Percentiles rank a stretch among this genome's conserved stretches.
These are phyloP conservation scores for Aechmea fasciata DNA, from an alignment of 176 grass and related monocot species.

Conservation along the genomic window DNA sequence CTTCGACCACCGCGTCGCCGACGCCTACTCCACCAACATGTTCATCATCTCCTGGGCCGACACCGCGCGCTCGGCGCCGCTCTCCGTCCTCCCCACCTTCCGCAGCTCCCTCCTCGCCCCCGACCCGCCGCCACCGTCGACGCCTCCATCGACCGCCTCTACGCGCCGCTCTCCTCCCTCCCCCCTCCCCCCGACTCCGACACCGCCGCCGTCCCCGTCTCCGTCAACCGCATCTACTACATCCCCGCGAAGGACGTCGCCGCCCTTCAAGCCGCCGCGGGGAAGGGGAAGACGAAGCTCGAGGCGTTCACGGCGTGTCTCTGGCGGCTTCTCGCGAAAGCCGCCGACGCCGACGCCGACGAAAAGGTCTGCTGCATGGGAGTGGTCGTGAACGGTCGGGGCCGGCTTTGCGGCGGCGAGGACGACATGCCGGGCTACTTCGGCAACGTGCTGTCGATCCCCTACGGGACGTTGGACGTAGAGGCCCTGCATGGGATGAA, in stretches of 20 bases:
- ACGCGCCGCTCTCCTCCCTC: conserved; percentile 26
- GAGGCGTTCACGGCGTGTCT: conserved; percentile 63
- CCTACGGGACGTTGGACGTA: conserved; percentile 27
- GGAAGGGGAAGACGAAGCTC: conserved; percentile 32
- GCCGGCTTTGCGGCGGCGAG: conserved; percentile 13
- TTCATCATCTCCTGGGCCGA: conserved; percentile 59
- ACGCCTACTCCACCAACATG: conserved; percentile 88
- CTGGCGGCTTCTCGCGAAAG: conserved; percentile 41
- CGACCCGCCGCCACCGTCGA: conserved; percentile 18
- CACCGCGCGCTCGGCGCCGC: not conserved
- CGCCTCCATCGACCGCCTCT: conserved; percentile 32
- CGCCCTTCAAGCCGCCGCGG: conserved; percentile 18
- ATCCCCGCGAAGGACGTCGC: conserved; percentile 29
- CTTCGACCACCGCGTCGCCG: conserved; percentile 79
- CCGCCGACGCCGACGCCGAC: not conserved
- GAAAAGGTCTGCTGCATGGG: conserved; percentile 56
- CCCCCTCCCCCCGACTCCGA: conserved; percentile 18
- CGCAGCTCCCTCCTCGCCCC: conserved; percentile 32
- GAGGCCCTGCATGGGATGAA: conserved; percentile 16
- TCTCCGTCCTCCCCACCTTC: conserved; percentile 27
- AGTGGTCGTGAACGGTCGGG: conserved; percentile 49
- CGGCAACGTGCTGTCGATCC: conserved; percentile 62
- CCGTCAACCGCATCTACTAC: conserved; percentile 59
- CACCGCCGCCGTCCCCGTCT: not conserved
- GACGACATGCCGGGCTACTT: conserved; percentile 44